phyloP scores from a whole-genome alignment of 352 stramenopile genomes.

The Thraustochytrium sp. region DNA sequence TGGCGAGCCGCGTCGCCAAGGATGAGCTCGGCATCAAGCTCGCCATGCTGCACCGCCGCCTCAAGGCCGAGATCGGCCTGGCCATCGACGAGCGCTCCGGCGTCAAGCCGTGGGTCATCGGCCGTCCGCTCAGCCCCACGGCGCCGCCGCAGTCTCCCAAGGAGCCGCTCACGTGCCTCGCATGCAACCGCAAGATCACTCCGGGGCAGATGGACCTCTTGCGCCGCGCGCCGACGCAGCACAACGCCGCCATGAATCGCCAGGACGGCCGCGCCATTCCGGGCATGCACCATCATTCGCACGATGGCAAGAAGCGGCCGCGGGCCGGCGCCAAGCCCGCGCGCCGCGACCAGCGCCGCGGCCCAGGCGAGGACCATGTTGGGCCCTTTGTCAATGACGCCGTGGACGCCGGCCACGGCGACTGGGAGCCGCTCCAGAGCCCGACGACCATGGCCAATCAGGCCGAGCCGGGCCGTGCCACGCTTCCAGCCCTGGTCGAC shows the following conservation, averaged over 20 bases:
- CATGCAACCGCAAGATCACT: slow-evolving; percentile 22
- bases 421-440: background rate
- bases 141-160: background rate
- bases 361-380: background rate
- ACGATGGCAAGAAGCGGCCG: background rate
- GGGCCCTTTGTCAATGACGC: slow-evolving; percentile 5
- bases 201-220: slow-evolving; percentile 30
- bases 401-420: background rate
- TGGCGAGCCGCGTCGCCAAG: slow-evolving; percentile 26
- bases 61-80: slow-evolving; percentile 9
- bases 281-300: too few relatives aligned
- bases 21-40: slow-evolving; percentile 35
- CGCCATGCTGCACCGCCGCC: slow-evolving; percentile 1
- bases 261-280: background rate
- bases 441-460: background rate
- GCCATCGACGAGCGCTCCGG: slow-evolving; percentile 1
- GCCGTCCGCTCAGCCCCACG: background rate
- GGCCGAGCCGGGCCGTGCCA: background rate
- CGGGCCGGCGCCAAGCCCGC: background rate
- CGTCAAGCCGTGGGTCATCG: slow-evolving; percentile 32
- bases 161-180: slow-evolving; percentile 18
- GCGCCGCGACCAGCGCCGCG: background rate
- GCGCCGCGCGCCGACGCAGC: background rate
- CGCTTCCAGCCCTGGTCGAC: background rate
- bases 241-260: slow-evolving; percentile 26